A percentile compares a stretch with the other conserved stretches of the same genome.
Evolutionary conservation across 2,329 filamentous ascomycete genomes (phyloP).

Genomic region (Cryphonectria naterciae): DNA sequence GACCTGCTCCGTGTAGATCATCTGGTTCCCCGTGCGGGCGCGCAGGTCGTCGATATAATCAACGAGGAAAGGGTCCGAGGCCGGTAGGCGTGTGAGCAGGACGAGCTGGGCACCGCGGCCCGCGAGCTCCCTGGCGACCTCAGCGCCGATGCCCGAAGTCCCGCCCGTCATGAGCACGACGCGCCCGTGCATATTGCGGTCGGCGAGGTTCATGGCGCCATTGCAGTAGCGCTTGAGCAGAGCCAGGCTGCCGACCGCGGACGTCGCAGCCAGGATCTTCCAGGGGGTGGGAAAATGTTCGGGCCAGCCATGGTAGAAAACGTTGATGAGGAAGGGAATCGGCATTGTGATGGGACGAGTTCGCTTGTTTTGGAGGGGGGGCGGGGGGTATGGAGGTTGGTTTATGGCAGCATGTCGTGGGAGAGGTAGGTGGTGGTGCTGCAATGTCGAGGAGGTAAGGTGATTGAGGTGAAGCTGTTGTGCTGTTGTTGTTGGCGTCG

Average conservation of each 20-base stretch:
- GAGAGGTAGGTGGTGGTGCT: slow-evolving; percentile 6
- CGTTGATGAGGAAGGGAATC: slow-evolving; percentile 53
- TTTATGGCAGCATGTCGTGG: slow-evolving; percentile 28
- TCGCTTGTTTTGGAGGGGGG: slow-evolving; percentile 18
- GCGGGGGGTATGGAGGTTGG: not conserved
- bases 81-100: slow-evolving; percentile 80
- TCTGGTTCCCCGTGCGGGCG: slow-evolving; percentile 73
- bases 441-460: not conserved
- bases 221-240: slow-evolving; percentile 74
- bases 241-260: slow-evolving; percentile 44
- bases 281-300: slow-evolving; percentile 50
- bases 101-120: slow-evolving; percentile 85
- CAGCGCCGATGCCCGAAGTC: slow-evolving; percentile 88
- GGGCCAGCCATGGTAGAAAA: slow-evolving; percentile 54
- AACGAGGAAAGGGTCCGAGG: slow-evolving; percentile 84
- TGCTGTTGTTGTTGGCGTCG: not conserved
- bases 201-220: slow-evolving; percentile 73
- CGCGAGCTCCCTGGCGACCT: slow-evolving; percentile 75
- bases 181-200: slow-evolving; percentile 88
- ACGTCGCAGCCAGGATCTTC: slow-evolving; percentile 45
- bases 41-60: slow-evolving; percentile 93
- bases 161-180: slow-evolving; percentile 94
- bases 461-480: slow-evolving; percentile 9
- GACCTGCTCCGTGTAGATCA: slow-evolving; percentile 95
- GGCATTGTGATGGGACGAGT: slow-evolving; percentile 48